Percentiles rank a stretch among this genome's conserved stretches.
Conservation (phyloP, 345 rosid species). For the Stellera chamaejasme region DNA sequence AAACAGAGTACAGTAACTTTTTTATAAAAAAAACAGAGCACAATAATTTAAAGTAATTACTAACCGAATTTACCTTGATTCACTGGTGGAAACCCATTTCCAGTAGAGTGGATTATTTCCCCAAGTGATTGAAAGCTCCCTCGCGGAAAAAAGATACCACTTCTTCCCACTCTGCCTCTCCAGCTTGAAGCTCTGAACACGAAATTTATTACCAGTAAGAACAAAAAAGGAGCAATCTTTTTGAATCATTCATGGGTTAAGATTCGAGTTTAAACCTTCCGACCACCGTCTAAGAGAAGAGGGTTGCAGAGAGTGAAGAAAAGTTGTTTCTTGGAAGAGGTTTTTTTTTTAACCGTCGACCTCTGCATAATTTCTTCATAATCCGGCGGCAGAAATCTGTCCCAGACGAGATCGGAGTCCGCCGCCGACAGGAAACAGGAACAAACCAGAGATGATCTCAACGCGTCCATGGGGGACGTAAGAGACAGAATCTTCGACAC, state of each 20-base stretch:
- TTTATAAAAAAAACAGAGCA: no score
- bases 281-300: constrained; percentile 36
- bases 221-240: background rate
- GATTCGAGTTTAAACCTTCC: constrained; percentile 24
- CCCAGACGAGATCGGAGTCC: constrained; percentile 57
- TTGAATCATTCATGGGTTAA: background rate
- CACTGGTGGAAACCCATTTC: constrained; percentile 41
- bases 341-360: constrained; percentile 9
- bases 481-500: constrained; percentile 45
- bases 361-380: constrained; percentile 22
- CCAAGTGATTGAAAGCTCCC: constrained; percentile 50
- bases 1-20: no score
- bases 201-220: background rate
- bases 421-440: constrained; percentile 45
- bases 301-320: constrained; percentile 40
- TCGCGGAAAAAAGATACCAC: constrained; percentile 49
- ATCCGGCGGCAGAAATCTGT: constrained; percentile 41
- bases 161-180: constrained; percentile 51
- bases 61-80: constrained; percentile 38
- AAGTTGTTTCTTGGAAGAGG: constrained; percentile 54
- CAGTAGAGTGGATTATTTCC: constrained; percentile 40
- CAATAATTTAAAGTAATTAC: no score
- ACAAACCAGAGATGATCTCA: constrained; percentile 39
- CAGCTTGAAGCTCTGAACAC: constrained; percentile 44
- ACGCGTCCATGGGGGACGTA: constrained; percentile 52